These are phyloP conservation scores for Cutaneotrichosporon daszewskae DNA, from an alignment of 1,284 basidiomycete species.

Conservation along the genomic window DNA sequence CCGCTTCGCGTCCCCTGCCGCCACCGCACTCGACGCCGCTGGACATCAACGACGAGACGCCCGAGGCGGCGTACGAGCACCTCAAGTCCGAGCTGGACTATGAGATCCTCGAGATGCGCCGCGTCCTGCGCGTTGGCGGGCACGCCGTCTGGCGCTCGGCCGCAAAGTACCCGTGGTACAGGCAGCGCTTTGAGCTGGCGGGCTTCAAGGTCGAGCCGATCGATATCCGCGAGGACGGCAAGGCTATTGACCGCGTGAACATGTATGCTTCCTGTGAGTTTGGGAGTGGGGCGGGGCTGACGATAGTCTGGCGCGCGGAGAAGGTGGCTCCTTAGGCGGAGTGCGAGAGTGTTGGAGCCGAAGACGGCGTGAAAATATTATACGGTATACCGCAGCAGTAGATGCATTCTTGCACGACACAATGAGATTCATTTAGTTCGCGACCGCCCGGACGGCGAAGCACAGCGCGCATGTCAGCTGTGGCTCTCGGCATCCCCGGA, in stretches of 20 bases:
- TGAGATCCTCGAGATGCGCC: constrained; percentile 59
- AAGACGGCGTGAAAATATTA: too few relatives aligned
- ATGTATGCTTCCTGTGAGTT: constrained; percentile 52
- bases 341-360: too few relatives aligned
- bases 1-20: constrained; percentile 48
- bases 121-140: constrained; percentile 60
- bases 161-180: constrained; percentile 68
- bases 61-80: constrained; percentile 41
- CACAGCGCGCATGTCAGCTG: too few relatives aligned
- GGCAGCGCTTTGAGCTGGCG: constrained; percentile 53
- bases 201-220: constrained; percentile 54
- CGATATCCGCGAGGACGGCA: constrained; percentile 50
- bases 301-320: constrained; percentile 33
- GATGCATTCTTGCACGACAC: too few relatives aligned
- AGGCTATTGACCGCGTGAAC: constrained; percentile 60
- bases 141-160: constrained; percentile 67
- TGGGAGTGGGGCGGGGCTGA: constrained; percentile 10
- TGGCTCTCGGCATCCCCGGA: too few relatives aligned
- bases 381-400: too few relatives aligned
- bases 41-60: constrained; percentile 44
- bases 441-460: too few relatives aligned
- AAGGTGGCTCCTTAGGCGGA: constrained; percentile 23
- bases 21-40: constrained; percentile 22
- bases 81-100: constrained; percentile 55
- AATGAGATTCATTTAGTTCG: too few relatives aligned